phyloP scores from a whole-genome alignment of 371 early-diverging fungal species.

The Lichtheimia ramosa region DNA sequence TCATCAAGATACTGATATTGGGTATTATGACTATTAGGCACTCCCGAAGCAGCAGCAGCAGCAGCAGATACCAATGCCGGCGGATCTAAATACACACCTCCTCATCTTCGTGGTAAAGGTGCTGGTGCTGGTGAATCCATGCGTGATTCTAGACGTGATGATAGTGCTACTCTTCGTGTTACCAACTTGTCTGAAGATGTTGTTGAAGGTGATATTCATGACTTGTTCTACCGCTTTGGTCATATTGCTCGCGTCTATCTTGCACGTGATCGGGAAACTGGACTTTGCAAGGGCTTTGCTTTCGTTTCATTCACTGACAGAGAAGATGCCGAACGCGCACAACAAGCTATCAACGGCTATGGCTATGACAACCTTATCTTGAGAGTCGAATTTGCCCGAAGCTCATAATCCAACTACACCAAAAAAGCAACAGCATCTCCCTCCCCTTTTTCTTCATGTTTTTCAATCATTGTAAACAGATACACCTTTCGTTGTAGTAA shows the following conservation, averaged over 20 bases:
- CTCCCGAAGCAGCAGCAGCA: slow-evolving; percentile 16
- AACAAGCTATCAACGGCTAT: slow-evolving; percentile 85
- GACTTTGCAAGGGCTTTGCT: slow-evolving; percentile 93
- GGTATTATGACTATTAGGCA: background rate
- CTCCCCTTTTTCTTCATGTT: too few relatives aligned
- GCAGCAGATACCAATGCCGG: slow-evolving; percentile 38
- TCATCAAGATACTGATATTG: background rate
- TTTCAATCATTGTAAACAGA: too few relatives aligned
- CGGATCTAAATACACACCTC: slow-evolving; percentile 80
- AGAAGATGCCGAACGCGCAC: slow-evolving; percentile 82
- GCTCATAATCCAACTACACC: slow-evolving; percentile 24
- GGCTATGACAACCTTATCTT: slow-evolving; percentile 95
- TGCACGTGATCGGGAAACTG: slow-evolving; percentile 85
- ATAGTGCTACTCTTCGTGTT: slow-evolving; percentile 87
- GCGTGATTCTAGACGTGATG: slow-evolving; percentile 73
- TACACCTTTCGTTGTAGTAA: too few relatives aligned
- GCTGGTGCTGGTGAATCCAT: slow-evolving; percentile 56
- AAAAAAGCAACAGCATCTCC: background rate
- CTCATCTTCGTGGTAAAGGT: slow-evolving; percentile 70
- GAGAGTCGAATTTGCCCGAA: slow-evolving; percentile 76
- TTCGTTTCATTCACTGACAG: slow-evolving; percentile 87
- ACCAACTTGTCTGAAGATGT: slow-evolving; percentile 95
- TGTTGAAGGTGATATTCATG: slow-evolving; percentile 86
- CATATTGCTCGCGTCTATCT: slow-evolving; percentile 77
- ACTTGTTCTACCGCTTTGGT: slow-evolving; percentile 88